Conservation (phyloP, 345 rosid species). For the Aquilaria sinensis region DNA sequence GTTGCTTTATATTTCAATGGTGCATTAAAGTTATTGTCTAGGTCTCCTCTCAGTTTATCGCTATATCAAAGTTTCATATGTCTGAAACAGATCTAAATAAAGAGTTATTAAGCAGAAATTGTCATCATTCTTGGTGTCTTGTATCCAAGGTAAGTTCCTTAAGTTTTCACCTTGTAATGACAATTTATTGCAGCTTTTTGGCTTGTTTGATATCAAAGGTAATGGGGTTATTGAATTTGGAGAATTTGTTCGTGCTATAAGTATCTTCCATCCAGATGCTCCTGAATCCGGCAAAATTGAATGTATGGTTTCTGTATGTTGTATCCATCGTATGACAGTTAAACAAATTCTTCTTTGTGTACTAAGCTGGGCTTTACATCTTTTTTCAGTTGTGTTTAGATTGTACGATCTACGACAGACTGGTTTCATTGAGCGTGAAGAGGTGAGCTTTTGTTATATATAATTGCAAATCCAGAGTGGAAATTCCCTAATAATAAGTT, state of each 20-base stretch:
- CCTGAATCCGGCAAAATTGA: conserved; percentile 37
- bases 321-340: background rate
- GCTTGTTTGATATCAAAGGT: conserved; percentile 49
- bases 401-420: conserved; percentile 51
- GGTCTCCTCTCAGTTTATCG: background rate
- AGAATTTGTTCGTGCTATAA: conserved; percentile 61
- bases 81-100: background rate
- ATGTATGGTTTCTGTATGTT: conserved; percentile 27
- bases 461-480: background rate
- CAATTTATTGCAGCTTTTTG: conserved; percentile 43
- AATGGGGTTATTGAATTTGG: conserved; percentile 65
- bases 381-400: conserved; percentile 51
- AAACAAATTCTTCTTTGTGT: background rate
- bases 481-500: too few species aligned
- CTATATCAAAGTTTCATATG: background rate
- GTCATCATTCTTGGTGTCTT: too few species aligned
- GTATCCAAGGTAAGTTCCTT: background rate
- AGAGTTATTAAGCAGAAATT: too few species aligned
- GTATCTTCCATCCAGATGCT: conserved; percentile 63
- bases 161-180: background rate
- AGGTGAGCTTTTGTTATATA: conserved; percentile 27
- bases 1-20: background rate
- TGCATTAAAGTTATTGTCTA: background rate
- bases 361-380: background rate
- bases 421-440: conserved; percentile 52